Conservation (phyloP, 2,329 filamentous ascomycete genomes). For the Fusarium paranaense region DNA sequence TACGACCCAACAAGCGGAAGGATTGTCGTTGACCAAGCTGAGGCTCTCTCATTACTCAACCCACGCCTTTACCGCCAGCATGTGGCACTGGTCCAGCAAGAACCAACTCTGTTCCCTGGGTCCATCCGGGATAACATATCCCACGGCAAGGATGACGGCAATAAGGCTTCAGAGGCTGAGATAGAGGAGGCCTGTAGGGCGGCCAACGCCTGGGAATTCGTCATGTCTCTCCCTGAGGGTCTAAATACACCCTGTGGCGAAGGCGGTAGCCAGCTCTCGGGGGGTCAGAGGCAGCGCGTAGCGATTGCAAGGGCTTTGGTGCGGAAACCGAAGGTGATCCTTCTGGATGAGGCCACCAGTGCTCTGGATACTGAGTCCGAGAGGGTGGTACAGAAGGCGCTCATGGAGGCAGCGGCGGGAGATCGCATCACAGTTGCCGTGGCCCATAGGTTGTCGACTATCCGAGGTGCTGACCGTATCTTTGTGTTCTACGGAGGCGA, state of each 20-base stretch:
- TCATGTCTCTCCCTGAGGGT: background rate
- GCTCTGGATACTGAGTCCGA: slow-evolving; percentile 20
- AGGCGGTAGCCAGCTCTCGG: background rate
- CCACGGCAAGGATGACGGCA: background rate
- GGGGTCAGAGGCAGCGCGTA: slow-evolving; percentile 5
- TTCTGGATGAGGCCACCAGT: slow-evolving; percentile 10
- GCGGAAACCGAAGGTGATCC: slow-evolving; percentile 6
- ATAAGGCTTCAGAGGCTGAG: background rate
- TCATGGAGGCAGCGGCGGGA: background rate
- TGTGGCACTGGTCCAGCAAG: slow-evolving; percentile 67
- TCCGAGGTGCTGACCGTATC: slow-evolving; percentile 8
- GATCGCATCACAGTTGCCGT: slow-evolving; percentile 18
- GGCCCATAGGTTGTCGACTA: slow-evolving; percentile 17
- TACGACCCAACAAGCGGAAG: slow-evolving; percentile 55
- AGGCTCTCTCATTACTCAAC: slow-evolving; percentile 51
- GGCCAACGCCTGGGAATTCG: background rate
- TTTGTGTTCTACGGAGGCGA: slow-evolving; percentile 6
- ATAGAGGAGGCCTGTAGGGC: background rate
- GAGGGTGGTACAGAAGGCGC: background rate
- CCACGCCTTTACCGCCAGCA: slow-evolving; percentile 60
- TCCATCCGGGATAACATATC: slow-evolving; percentile 83
- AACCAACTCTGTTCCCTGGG: slow-evolving; percentile 77
- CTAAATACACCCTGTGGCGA: background rate
- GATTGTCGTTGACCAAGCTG: slow-evolving; percentile 44
- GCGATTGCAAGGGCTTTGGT: slow-evolving; percentile 1